A percentile compares a stretch with the other conserved stretches of the same genome.
These are phyloP conservation scores for Mycena indigotica DNA, from an alignment of 768 basidiomycete genomes.

Conservation along the genomic window DNA sequence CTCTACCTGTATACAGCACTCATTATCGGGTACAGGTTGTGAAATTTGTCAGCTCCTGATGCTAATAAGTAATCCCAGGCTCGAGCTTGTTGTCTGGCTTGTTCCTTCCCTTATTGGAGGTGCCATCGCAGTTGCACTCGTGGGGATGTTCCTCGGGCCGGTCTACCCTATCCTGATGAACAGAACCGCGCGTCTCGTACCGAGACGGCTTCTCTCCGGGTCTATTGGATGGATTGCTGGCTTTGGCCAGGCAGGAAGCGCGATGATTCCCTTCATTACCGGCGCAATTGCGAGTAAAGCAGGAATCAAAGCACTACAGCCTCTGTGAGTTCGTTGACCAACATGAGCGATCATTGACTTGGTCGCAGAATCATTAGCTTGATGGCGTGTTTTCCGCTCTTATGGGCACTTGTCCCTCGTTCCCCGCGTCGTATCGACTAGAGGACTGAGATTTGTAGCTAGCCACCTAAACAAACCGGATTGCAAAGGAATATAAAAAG, in stretches of 20 bases:
- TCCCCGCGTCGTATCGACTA: too few relatives aligned
- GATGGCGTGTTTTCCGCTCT: too few relatives aligned
- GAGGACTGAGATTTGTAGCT: too few relatives aligned
- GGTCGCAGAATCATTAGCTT: too few relatives aligned
- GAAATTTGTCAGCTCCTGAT: not conserved
- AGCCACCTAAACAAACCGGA: too few relatives aligned
- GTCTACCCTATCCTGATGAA: constrained; percentile 60
- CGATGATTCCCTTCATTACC: constrained; percentile 53
- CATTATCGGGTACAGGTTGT: constrained; percentile 32
- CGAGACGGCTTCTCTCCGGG: constrained; percentile 51
- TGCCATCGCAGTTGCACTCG: constrained; percentile 48
- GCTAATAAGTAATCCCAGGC: constrained; percentile 25
- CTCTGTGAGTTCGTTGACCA: constrained; percentile 56
- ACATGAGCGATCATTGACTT: too few relatives aligned
- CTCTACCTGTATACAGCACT: constrained; percentile 39
- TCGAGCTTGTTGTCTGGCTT: constrained; percentile 56
- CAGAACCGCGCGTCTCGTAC: constrained; percentile 54
- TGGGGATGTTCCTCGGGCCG: constrained; percentile 57
- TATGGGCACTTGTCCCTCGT: too few relatives aligned
- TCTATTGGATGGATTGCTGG: constrained; percentile 56
- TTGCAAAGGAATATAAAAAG: too few relatives aligned
- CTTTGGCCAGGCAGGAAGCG: constrained; percentile 52
- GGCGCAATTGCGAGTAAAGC: constrained; percentile 42
- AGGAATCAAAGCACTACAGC: constrained; percentile 35
- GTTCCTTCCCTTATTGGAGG: constrained; percentile 51